These are phyloP conservation scores for Chlorella sp. DNA, from an alignment of 139 green algal species.

Conservation along the genomic window DNA sequence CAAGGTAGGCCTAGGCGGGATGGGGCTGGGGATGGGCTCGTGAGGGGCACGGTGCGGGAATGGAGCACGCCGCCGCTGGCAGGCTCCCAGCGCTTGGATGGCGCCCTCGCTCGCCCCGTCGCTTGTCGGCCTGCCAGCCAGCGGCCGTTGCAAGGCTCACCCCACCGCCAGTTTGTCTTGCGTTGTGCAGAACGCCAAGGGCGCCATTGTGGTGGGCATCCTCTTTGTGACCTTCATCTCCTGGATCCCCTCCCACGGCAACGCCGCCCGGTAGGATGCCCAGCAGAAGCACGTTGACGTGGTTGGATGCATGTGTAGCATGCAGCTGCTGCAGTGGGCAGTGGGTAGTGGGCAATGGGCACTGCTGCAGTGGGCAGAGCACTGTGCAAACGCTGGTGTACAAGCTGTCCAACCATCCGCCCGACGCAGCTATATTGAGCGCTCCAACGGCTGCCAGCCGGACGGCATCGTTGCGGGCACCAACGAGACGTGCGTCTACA, in stretches of 20 bases:
- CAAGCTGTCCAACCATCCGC: no score
- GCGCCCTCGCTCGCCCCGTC: no score
- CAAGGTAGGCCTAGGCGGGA: conserved; percentile 18
- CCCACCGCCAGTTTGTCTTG: neutral
- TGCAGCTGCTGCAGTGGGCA: no score
- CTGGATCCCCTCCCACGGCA: conserved; percentile 67
- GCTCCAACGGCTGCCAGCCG: conserved; percentile 10
- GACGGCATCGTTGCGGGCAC: conserved; percentile 21
- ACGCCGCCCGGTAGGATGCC: conserved; percentile 40
- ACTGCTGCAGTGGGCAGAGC: no score
- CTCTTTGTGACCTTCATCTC: conserved; percentile 82
- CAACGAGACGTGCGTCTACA: conserved; percentile 33
- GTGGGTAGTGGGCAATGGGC: no score
- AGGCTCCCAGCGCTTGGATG: no score
- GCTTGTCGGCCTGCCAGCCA: no score
- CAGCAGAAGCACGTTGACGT: no score
- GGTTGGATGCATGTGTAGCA: no score
- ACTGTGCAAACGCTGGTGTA: no score
- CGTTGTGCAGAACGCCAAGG: conserved; percentile 64
- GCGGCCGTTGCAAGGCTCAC: no score
- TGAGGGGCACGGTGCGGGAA: neutral
- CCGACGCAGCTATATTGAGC: conserved; percentile 45
- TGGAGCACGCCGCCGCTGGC: no score
- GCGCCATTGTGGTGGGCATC: conserved; percentile 76
- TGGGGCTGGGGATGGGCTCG: neutral